Percentiles rank a stretch among this genome's conserved stretches.
Conservation (phyloP, 2,329 filamentous ascomycete genomes). For the Pseudocercospora cruenta region DNA sequence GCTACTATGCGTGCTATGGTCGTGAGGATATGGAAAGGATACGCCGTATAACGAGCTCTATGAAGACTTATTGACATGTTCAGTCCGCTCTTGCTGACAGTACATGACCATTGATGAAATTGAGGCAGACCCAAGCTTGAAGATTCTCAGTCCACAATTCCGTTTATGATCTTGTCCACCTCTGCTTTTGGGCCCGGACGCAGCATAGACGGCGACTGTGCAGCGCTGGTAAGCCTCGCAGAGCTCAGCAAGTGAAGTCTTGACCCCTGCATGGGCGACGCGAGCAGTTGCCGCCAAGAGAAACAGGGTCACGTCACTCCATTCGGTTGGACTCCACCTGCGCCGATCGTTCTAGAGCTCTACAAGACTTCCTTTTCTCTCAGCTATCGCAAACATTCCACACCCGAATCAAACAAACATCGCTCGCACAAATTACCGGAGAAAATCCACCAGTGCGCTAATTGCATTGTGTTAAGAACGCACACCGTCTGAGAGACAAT, state of each 20-base stretch:
- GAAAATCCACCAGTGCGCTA: neutral
- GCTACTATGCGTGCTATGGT: no score
- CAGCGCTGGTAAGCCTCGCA: no score
- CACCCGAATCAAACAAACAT: neutral
- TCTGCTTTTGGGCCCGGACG: no score
- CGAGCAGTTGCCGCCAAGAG: conserved; percentile 3
- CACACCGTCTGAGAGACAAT: neutral
- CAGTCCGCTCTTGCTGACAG: no score
- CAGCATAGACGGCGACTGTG: no score
- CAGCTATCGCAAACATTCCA: neutral
- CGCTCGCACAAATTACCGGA: neutral
- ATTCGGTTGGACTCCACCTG: neutral
- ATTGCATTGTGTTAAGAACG: neutral
- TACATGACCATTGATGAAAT: no score
- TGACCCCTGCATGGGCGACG: neutral
- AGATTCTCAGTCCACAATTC: no score
- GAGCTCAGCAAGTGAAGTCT: neutral
- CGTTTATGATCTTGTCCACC: no score
- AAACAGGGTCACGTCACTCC: neutral
- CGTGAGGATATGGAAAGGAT: no score
- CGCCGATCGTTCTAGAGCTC: neutral
- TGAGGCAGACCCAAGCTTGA: no score
- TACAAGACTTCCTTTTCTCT: neutral
- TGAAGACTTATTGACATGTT: no score
- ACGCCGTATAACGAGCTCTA: no score